These are phyloP conservation scores for Pseudofabraea citricarpa DNA, from an alignment of 2,329 filamentous ascomycete genomes.

Conservation along the genomic window DNA sequence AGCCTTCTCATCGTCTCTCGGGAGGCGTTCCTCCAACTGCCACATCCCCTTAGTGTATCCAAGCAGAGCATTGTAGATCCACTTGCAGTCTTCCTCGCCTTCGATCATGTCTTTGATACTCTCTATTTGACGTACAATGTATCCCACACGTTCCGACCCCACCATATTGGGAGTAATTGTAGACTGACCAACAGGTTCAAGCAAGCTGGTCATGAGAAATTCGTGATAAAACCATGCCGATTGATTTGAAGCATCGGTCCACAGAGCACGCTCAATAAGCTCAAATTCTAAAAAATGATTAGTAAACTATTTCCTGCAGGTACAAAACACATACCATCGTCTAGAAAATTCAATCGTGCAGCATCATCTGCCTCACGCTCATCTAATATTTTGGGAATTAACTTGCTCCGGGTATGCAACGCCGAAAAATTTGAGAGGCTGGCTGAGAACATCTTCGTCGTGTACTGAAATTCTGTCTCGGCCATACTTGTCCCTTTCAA, in stretches of 20 bases:
- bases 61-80: conserved; percentile 83
- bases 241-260: conserved; percentile 68
- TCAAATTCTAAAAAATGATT: conserved; percentile 61
- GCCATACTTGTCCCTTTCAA: conserved; percentile 58
- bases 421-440: conserved; percentile 95
- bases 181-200: conserved; percentile 41
- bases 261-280: conserved; percentile 68
- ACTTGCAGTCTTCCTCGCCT: conserved; percentile 70
- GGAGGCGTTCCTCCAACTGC: conserved; percentile 42
- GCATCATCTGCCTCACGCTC: conserved; percentile 62
- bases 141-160: conserved; percentile 54
- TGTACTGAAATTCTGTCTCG: conserved; percentile 82
- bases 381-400: conserved; percentile 71
- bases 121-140: conserved; percentile 67
- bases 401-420: conserved; percentile 85
- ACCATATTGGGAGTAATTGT: conserved; percentile 63
- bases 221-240: conserved; percentile 97
- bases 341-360: conserved; percentile 64
- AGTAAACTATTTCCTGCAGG: conserved; percentile 11
- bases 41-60: conserved; percentile 63
- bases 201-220: conserved; percentile 70
- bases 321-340: conserved; percentile 47
- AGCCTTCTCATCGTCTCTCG: conserved; percentile 32
- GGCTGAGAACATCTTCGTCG: conserved; percentile 77
- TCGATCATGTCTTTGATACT: conserved; percentile 62